phyloP scores from a whole-genome alignment of 305 asterid species.

The Plantago rigida region DNA sequence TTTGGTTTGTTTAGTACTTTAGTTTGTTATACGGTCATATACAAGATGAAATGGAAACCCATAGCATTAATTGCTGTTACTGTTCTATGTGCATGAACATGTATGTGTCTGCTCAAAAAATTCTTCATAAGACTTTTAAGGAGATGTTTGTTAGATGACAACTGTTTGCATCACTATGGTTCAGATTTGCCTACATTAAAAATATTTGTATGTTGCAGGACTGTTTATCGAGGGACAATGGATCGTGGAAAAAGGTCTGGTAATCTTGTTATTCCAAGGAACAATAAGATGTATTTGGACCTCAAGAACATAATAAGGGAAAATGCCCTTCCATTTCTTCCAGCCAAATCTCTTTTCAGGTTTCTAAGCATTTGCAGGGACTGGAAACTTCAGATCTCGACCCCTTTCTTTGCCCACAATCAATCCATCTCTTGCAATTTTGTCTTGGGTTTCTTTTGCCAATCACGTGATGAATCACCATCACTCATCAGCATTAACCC shows the following conservation, averaged over 20 bases:
- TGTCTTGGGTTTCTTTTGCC: conserved; percentile 35
- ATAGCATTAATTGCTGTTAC: too few relatives aligned
- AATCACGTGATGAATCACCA: conserved; percentile 31
- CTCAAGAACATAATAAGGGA: conserved; percentile 41
- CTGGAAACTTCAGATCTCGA: conserved; percentile 44
- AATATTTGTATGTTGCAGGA: conserved; percentile 2
- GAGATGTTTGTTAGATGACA: not conserved
- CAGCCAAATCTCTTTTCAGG: conserved; percentile 47
- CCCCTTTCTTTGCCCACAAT: conserved; percentile 45
- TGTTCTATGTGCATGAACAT: too few relatives aligned
- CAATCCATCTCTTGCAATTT: conserved; percentile 32
- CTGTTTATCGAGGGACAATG: conserved; percentile 26
- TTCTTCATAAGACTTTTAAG: not conserved
- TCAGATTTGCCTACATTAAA: not conserved
- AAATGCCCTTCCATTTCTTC: conserved; percentile 41
- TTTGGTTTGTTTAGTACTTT: not conserved
- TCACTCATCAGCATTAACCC: conserved; percentile 27
- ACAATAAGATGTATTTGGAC: conserved; percentile 39
- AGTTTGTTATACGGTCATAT: too few relatives aligned
- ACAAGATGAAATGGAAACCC: too few relatives aligned
- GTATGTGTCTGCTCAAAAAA: too few relatives aligned
- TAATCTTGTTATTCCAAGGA: conserved; percentile 17
- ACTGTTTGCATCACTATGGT: not conserved
- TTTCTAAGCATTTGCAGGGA: conserved; percentile 41
- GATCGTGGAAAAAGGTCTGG: conserved; percentile 40